Base-by-base conservation (phyloP, 768 basidiomycete species). In the Gymnopilus junonius region DNA sequence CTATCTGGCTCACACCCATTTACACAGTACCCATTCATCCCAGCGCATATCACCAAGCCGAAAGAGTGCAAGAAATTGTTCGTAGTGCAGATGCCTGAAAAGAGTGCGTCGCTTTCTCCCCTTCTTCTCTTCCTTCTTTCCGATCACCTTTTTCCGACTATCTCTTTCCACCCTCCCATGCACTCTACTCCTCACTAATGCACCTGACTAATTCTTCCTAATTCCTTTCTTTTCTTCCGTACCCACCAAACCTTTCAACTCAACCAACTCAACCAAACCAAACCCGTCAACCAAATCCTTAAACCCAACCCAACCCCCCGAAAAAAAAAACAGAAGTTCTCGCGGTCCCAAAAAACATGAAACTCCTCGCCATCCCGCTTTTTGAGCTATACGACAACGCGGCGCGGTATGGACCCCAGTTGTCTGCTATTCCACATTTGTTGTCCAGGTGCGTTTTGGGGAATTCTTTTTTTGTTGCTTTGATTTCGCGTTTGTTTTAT, bases 361-460 rank as follows among this genome's bases (percentile, higher is more conserved):
- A 99, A 74, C 86, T 99, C 8, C 87, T 97, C 42, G 97, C 96
- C 17, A 94, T 98, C 48, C 97, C 97, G 0, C 82, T 99, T 37
- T 98, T 97, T 71, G 97, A 99, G 77, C 81, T 99, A 14, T 99
- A 99, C 73, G 97, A 99, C 75, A 99, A 99, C 63, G 93, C 95
- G 8, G 95, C 97, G 0, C 83, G 96, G 60, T 96, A 96, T 71
- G 96, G 96, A 1, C 97, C 96, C 0, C 95, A 97, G 70, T 84
- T 98, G 11, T 93, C 94, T 25, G 95, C 96, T 2, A 93, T 98
- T 66, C 96, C 97, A 2, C 94, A 97, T 75, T 74, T 96, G 65
- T 80, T 98, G 23, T 97, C 94, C 70, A 87, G 91, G 90, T 91
- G 61, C 43, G 58, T 29, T n/a, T 32, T 21, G n/a, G n/a, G n/a